Percentiles rank a stretch among this genome's conserved stretches.
Conservation (phyloP, 148 eudicot genomes). For the Chenopodium berlandieri region DNA sequence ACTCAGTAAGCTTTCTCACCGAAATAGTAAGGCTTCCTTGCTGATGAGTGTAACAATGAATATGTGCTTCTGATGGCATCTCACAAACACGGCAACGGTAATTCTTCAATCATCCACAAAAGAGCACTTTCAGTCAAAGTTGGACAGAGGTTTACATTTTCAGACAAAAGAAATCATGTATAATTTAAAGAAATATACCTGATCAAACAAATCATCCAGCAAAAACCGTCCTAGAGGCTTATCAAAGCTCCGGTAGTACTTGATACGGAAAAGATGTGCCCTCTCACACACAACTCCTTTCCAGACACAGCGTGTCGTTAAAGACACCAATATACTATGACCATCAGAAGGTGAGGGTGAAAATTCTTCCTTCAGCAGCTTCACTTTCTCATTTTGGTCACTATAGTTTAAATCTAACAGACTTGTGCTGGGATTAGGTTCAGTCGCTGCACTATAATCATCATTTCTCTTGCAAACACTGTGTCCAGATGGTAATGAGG, state of each 20-base stretch:
- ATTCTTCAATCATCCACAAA: constrained; percentile 42
- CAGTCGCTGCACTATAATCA: constrained; percentile 17
- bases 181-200: constrained; percentile 37
- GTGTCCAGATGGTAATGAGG: constrained; percentile 15
- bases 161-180: neutral
- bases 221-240: constrained; percentile 95
- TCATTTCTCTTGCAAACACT: constrained; percentile 20
- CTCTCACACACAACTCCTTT: constrained; percentile 92
- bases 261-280: constrained; percentile 92
- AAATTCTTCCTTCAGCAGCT: constrained; percentile 58
- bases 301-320: constrained; percentile 90
- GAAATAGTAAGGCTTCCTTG: constrained; percentile 97
- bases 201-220: constrained; percentile 82
- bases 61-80: constrained; percentile 93
- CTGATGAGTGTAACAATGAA: constrained; percentile 88
- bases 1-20: constrained; percentile 83
- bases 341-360: constrained; percentile 81
- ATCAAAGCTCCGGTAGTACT: constrained; percentile 86
- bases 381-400: constrained; percentile 38
- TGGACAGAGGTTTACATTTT: neutral
- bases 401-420: constrained; percentile 36
- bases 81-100: constrained; percentile 76
- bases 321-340: constrained; percentile 86
- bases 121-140: constrained; percentile 7
- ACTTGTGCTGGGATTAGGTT: constrained; percentile 26